Evolutionary conservation across 2,329 filamentous ascomycete species (phyloP).

Genomic region (Pseudomassariella vexata): DNA sequence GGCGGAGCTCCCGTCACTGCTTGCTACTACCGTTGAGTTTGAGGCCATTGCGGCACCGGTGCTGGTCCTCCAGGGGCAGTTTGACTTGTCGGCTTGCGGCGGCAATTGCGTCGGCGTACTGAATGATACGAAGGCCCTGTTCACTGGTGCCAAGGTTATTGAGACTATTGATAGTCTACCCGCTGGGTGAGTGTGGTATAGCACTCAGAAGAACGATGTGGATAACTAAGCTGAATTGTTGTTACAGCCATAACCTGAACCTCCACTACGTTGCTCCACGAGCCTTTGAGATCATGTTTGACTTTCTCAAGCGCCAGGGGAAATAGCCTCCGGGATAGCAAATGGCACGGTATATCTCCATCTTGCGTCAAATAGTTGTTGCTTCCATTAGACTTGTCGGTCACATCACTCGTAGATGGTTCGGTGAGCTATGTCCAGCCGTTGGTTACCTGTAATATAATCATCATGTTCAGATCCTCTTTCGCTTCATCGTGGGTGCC

Average conservation of each 20-base stretch:
- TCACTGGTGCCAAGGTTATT: constrained; percentile 13
- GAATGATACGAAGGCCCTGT: constrained; percentile 10
- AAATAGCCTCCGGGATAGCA: too few species aligned
- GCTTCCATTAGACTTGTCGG: too few species aligned
- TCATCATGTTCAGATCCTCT: too few species aligned
- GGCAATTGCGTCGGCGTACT: constrained; percentile 21
- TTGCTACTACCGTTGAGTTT: constrained; percentile 16
- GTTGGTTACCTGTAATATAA: too few species aligned
- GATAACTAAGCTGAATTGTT: background rate
- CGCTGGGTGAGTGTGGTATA: constrained; percentile 17
- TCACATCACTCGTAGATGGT: too few species aligned
- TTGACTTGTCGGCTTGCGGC: constrained; percentile 23
- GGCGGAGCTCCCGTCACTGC: constrained; percentile 21
- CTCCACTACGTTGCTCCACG: constrained; percentile 19
- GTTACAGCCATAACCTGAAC: constrained; percentile 21
- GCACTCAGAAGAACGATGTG: background rate
- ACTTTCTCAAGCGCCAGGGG: constrained; percentile 19
- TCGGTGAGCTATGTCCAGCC: too few species aligned
- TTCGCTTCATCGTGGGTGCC: too few species aligned
- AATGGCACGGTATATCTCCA: too few species aligned
- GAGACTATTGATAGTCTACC: constrained; percentile 22
- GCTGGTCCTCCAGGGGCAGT: constrained; percentile 20
- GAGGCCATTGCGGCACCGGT: constrained; percentile 16
- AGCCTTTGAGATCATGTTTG: constrained; percentile 19
- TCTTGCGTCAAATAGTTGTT: too few species aligned